These are phyloP conservation scores for Typha latifolia DNA, from an alignment of 176 grass and related monocot species.

Conservation along the genomic window DNA sequence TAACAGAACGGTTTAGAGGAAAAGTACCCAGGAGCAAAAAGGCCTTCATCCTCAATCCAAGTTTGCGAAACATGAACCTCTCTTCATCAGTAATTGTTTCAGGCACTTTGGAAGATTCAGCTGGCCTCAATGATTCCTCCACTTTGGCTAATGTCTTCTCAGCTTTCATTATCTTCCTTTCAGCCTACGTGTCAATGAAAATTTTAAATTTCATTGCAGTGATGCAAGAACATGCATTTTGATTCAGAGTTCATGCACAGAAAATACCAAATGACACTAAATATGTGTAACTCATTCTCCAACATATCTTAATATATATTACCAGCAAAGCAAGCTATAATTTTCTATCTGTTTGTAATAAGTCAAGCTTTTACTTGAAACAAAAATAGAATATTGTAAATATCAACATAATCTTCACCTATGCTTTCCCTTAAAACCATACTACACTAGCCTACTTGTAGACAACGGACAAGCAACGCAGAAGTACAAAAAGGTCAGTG, in stretches of 20 bases:
- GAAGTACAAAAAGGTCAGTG: too few relatives aligned
- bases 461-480: too few relatives aligned
- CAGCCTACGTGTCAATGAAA: slow-evolving; percentile 37
- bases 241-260: not conserved
- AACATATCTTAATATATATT: not conserved
- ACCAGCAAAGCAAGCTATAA: not conserved
- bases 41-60: slow-evolving; percentile 92
- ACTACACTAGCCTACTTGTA: not conserved
- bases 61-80: slow-evolving; percentile 89
- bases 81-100: slow-evolving; percentile 95
- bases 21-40: slow-evolving; percentile 74
- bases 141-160: slow-evolving; percentile 76
- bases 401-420: not conserved
- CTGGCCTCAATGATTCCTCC: slow-evolving; percentile 71
- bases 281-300: not conserved
- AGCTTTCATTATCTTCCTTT: slow-evolving; percentile 64
- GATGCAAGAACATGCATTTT: not conserved
- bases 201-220: not conserved
- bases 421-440: not conserved
- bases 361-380: not conserved
- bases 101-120: slow-evolving; percentile 26
- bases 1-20: slow-evolving; percentile 1
- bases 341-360: not conserved
- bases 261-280: not conserved
- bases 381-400: not conserved